phyloP scores from a whole-genome alignment of 192 early-diverging fungal species.

The Mortierella claussenii region DNA sequence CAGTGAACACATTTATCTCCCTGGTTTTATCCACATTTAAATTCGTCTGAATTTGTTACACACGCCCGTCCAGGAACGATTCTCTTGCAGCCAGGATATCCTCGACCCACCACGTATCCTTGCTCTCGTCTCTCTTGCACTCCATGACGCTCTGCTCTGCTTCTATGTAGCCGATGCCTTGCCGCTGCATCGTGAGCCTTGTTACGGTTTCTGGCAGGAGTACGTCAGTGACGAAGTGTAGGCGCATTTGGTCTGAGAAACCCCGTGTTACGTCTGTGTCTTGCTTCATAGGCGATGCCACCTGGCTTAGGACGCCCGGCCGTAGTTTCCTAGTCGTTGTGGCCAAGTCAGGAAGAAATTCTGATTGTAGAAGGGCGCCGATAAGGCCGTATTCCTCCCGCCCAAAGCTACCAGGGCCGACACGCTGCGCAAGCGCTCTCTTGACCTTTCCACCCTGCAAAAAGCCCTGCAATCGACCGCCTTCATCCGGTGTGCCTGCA shows the following conservation, averaged over 20 bases:
- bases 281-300: conserved; percentile 16
- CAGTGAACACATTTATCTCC: not conserved
- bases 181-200: conserved; percentile 28
- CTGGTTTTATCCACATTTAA: no score
- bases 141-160: conserved; percentile 20
- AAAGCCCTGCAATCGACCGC: conserved; percentile 23
- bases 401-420: conserved; percentile 38
- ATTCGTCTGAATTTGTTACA: no score
- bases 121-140: conserved; percentile 4
- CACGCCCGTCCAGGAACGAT: conserved; percentile 27
- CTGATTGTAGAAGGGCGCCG: conserved; percentile 19
- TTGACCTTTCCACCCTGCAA: conserved; percentile 30
- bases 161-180: conserved; percentile 11
- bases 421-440: conserved; percentile 17
- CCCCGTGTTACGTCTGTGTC: conserved; percentile 14
- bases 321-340: conserved; percentile 7
- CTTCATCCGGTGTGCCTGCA: conserved; percentile 30
- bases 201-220: conserved; percentile 43
- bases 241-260: conserved; percentile 27
- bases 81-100: conserved; percentile 44
- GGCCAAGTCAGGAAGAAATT: conserved; percentile 40
- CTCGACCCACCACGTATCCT: conserved; percentile 43
- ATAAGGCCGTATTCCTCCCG: conserved; percentile 17
- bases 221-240: conserved; percentile 39
- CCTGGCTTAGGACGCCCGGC: not conserved